Base-by-base conservation (phyloP, 2,329 filamentous ascomycete species). In the Arthrobotrys conoides region DNA sequence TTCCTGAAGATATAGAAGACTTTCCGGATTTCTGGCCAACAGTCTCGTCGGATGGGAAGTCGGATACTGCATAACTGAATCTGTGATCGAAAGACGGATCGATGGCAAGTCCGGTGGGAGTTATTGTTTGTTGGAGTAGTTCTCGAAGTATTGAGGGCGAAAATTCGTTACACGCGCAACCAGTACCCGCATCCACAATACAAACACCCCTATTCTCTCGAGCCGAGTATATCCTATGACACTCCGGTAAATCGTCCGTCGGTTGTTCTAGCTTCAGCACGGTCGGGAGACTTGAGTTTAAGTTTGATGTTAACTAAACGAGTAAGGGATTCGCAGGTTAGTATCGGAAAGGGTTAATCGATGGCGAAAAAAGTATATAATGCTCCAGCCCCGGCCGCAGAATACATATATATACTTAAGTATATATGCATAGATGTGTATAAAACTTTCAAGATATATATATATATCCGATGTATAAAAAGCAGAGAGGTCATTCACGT, bases 131-230 rank as follows among this genome's bases (percentile, higher is more conserved):
- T 18, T 27, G 3, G 12, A 76, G 20, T n/a, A 76, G 33, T 10
- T 65, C 38, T 44, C 49, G 63, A 16, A 76, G 63, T 63, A 76
- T 76, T 41, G 66, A 38, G 5, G 72, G 57, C 1, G 65, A 59
- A 24, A 76, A 71, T 44, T 76, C 72, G 20, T 12, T 38, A 33
- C 72, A 76, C 6, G 51, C 72, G 48, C 72, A 76, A 3, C 72
- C 66, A 10, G 66, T 18, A 41, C 61, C 33, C 16, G 59, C 14
- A 27, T 76, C 72, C 8, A 61, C 22, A 5, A 70, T 24, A 44
- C 72, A 76, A 24, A 76, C 33, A 30, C 59, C 53, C 41, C 64
- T 59, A 14, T 59, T 65, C 36, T 57, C 59, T 30, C 33, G 66
- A 20, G 72, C 30, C 9, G 59, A 57, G 30, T 51, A 71, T 4